These are phyloP conservation scores for Ascochyta fabae DNA, from an alignment of 2,329 filamentous ascomycete species.

Conservation along the genomic window DNA sequence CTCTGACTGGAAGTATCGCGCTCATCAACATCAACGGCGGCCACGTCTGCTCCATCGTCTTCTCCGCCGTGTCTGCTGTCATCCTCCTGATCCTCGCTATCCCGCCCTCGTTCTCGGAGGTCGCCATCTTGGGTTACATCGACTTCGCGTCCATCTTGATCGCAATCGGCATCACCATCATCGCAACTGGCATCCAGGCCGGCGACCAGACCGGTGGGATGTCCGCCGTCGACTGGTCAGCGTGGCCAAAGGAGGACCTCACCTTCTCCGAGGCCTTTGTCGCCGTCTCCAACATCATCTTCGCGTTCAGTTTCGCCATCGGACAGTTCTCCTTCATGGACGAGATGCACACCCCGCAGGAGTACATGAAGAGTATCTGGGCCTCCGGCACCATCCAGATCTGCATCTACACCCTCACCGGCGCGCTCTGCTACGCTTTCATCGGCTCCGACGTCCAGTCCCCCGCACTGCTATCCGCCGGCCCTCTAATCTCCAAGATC, in stretches of 20 bases:
- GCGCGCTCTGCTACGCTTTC: slow-evolving; percentile 22
- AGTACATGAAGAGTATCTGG: slow-evolving; percentile 24
- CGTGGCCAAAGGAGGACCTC: slow-evolving; percentile 19
- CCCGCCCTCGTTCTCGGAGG: slow-evolving; percentile 20
- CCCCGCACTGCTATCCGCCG: slow-evolving; percentile 16
- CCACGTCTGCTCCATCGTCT: slow-evolving; percentile 20
- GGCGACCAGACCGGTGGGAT: slow-evolving; percentile 12
- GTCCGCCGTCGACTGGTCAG: slow-evolving; percentile 22
- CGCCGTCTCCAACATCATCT: slow-evolving; percentile 22
- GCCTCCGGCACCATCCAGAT: slow-evolving; percentile 20
- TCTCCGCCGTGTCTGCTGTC: slow-evolving; percentile 21
- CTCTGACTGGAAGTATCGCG: slow-evolving; percentile 21
- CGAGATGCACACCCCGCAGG: slow-evolving; percentile 20
- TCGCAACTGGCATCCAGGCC: slow-evolving; percentile 20
- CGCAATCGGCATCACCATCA: slow-evolving; percentile 23
- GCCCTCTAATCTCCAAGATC: slow-evolving; percentile 17
- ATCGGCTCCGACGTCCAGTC: slow-evolving; percentile 15
- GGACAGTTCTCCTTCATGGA: slow-evolving; percentile 23
- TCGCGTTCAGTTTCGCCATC: slow-evolving; percentile 22
- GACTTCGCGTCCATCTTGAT: slow-evolving; percentile 23
- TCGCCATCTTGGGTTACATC: slow-evolving; percentile 22
- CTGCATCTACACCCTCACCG: slow-evolving; percentile 21
- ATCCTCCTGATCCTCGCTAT: slow-evolving; percentile 23
- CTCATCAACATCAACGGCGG: slow-evolving; percentile 24
- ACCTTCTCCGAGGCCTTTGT: slow-evolving; percentile 21